phyloP scores from a whole-genome alignment of 495 filamentous ascomycete species.

The Tuber microsphaerosporum region DNA sequence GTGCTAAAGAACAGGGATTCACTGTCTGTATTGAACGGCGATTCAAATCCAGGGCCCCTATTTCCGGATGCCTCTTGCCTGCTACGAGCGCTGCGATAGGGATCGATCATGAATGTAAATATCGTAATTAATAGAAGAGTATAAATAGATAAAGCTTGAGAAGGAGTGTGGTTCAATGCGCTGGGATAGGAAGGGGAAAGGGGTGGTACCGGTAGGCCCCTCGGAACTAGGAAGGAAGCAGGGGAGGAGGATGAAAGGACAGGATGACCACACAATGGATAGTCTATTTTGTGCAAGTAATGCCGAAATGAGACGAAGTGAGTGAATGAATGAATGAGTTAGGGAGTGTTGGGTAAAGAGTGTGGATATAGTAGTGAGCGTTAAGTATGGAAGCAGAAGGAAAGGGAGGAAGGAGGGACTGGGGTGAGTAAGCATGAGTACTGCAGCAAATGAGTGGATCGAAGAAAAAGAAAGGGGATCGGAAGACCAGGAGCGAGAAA shows the following conservation, averaged over 20 bases:
- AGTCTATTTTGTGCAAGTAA: not conserved
- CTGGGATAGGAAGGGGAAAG: not conserved
- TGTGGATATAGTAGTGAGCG: not conserved
- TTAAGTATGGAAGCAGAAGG: not conserved
- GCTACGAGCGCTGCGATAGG: not conserved
- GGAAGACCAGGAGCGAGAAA: not conserved
- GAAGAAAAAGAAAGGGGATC: not conserved
- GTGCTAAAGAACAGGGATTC: too few relatives aligned
- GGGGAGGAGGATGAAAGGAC: not conserved
- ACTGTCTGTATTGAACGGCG: too few relatives aligned
- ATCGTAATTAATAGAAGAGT: not conserved
- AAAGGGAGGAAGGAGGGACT: not conserved
- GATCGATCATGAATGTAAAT: not conserved
- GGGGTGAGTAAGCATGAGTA: not conserved
- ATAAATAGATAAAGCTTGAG: not conserved
- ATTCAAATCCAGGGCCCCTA: too few relatives aligned
- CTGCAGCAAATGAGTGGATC: not conserved
- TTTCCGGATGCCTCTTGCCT: too few relatives aligned
- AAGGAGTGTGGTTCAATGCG: not conserved
- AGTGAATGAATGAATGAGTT: not conserved
- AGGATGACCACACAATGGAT: not conserved
- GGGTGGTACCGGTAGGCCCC: not conserved
- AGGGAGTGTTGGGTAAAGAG: not conserved
- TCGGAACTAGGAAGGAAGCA: not conserved
- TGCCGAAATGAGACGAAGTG: not conserved